A percentile compares a stretch with the other conserved stretches of the same genome.
Conservation (phyloP, 768 basidiomycete genomes). For the Cystobasidium ongulense region DNA sequence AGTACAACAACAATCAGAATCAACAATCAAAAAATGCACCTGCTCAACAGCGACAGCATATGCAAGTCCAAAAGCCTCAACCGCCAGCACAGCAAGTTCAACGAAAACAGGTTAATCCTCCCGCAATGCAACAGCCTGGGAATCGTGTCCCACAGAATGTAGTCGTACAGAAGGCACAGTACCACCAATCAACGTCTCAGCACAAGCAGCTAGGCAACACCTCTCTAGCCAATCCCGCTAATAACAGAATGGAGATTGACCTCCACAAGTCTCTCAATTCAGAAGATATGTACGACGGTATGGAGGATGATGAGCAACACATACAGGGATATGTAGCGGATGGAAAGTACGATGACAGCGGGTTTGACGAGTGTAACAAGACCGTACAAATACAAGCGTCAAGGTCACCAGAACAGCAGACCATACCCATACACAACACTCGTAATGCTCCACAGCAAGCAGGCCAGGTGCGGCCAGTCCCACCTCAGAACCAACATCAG, state of each 20-base stretch:
- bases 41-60: not conserved
- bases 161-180: not conserved
- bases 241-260: not conserved
- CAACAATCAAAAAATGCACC: not conserved
- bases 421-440: not conserved
- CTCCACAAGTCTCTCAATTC: not conserved
- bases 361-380: not conserved
- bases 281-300: constrained; percentile 10
- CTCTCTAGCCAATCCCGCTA: not conserved
- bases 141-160: not conserved
- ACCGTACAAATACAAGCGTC: not conserved
- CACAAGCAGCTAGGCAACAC: not conserved
- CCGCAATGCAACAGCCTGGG: not conserved
- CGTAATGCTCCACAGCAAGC: not conserved
- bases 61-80: not conserved
- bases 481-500: not conserved
- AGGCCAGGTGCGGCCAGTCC: not conserved
- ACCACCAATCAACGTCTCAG: not conserved
- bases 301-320: not conserved
- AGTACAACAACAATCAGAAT: not conserved
- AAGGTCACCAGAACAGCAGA: not conserved
- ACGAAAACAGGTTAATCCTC: not conserved
- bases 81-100: not conserved
- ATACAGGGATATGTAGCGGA: not conserved
- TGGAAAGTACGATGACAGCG: constrained; percentile 11